These are phyloP conservation scores for Blastocystis sp. DNA, from an alignment of 352 stramenopile species.

Conservation along the genomic window DNA sequence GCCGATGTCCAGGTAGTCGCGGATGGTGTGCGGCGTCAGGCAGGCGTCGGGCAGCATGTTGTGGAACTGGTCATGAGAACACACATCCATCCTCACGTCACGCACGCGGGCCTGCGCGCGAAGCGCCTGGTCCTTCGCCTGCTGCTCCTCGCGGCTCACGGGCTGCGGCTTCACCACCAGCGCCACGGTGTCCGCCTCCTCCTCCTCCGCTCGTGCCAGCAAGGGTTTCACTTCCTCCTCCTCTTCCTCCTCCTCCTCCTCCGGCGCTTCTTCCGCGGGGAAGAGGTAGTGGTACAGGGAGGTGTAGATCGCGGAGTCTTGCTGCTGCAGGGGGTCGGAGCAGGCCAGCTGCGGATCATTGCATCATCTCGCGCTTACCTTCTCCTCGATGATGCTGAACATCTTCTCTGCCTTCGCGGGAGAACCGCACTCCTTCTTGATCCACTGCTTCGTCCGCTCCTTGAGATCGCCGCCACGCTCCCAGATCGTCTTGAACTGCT, in stretches of 20 bases:
- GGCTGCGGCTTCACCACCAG: neutral
- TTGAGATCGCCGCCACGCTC: constrained; percentile 3
- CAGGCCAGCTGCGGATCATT: neutral
- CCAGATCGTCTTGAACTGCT: constrained; percentile 55
- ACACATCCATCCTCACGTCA: neutral
- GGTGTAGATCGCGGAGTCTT: constrained; percentile 43
- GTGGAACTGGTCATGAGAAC: constrained; percentile 23
- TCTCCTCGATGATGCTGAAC: constrained; percentile 4
- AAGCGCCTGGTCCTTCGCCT: neutral
- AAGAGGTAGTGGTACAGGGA: constrained; percentile 18
- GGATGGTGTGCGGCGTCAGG: neutral
- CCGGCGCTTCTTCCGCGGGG: neutral
- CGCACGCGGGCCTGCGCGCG: constrained; percentile 21
- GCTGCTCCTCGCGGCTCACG: neutral
- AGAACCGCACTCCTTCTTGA: constrained; percentile 10
- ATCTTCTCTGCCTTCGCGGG: neutral
- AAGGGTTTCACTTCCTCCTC: neutral
- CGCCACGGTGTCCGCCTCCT: neutral
- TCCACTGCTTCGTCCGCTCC: constrained; percentile 24
- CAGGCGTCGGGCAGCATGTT: neutral
- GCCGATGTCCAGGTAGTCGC: constrained; percentile 44
- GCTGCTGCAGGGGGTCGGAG: neutral
- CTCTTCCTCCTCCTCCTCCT: neutral
- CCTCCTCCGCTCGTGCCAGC: neutral
- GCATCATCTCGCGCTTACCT: neutral